Conservation (phyloP, 768 basidiomycete species). For the Crassisporium funariophilum region DNA sequence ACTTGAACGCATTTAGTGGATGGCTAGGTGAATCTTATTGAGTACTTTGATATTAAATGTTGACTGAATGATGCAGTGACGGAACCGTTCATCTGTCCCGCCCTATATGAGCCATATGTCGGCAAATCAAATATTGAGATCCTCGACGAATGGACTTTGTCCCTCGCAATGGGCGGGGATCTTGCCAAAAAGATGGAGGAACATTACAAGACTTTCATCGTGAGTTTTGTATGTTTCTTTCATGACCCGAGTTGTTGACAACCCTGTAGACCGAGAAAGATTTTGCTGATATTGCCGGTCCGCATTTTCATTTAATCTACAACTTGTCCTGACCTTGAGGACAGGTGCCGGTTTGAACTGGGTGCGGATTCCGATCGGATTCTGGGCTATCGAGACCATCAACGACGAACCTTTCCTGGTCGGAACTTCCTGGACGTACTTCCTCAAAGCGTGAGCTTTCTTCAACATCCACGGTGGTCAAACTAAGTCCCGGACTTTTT, state of each 20-base stretch:
- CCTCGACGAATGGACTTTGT: conserved; percentile 78
- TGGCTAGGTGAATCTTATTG: conserved; percentile 42
- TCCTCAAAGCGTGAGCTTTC: conserved; percentile 43
- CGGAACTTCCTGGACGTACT: conserved; percentile 73
- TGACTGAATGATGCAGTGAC: conserved; percentile 40
- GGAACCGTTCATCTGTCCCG: conserved; percentile 78
- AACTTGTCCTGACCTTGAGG: conserved; percentile 38
- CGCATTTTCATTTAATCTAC: conserved; percentile 1
- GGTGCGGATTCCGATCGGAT: conserved; percentile 83
- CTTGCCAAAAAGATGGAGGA: conserved; percentile 68
- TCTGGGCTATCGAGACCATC: conserved; percentile 84
- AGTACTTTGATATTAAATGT: neutral
- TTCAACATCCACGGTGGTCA: conserved; percentile 6
- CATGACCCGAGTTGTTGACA: neutral
- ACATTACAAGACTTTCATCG: conserved; percentile 87
- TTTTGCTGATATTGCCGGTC: conserved; percentile 39
- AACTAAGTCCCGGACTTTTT: conserved; percentile 32
- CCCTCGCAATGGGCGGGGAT: conserved; percentile 64
- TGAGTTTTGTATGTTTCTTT: conserved; percentile 34
- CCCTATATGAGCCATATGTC: conserved; percentile 68
- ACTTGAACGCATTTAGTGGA: conserved; percentile 37
- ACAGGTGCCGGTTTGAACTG: conserved; percentile 81
- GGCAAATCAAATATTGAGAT: conserved; percentile 42
- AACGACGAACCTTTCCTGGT: conserved; percentile 81
- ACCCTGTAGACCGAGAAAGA: conserved; percentile 34